These are phyloP conservation scores for Citropsis articulata DNA, from an alignment of 345 rosid species.

Conservation along the genomic window DNA sequence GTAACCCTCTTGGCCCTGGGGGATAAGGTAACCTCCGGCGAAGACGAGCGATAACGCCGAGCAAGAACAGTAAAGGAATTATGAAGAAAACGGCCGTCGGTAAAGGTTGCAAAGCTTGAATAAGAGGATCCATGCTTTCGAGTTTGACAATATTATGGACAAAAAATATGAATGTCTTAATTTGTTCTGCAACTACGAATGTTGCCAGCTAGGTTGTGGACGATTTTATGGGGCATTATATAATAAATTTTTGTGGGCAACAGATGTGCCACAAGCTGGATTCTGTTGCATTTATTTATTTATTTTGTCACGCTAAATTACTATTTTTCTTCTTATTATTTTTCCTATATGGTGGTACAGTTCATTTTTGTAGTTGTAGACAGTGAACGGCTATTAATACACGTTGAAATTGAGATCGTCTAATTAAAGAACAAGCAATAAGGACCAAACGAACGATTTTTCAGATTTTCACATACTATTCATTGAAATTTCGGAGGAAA, in stretches of 20 bases:
- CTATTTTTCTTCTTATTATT: not conserved
- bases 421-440: not conserved
- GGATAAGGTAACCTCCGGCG: slow-evolving; percentile 58
- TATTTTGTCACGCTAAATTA: not conserved
- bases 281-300: not conserved
- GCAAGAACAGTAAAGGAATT: slow-evolving; percentile 40
- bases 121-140: slow-evolving; percentile 27
- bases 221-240: slow-evolving; percentile 21
- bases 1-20: slow-evolving; percentile 87
- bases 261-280: not conserved
- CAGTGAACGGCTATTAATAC: too few species aligned
- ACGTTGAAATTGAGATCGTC: not conserved
- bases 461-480: not conserved
- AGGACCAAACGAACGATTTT: not conserved
- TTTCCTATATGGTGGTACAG: not conserved
- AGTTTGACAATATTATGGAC: too few species aligned
- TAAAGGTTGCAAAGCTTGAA: slow-evolving; percentile 28
- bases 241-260: slow-evolving; percentile 6
- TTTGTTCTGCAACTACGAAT: slow-evolving; percentile 19
- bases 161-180: not conserved
- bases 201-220: slow-evolving; percentile 26
- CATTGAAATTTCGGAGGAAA: not conserved
- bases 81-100: slow-evolving; percentile 29
- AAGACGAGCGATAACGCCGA: slow-evolving; percentile 31
- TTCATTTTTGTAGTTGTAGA: not conserved